These are phyloP conservation scores for maize (Zea mays) DNA, from an alignment of 176 grass and related monocot species.

Conservation along the genomic window Zm-B73-REFERENCE-NAM-5.0 NC_050096.1:281665501-281666000, in stretches of 20 bases:
- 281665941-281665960: no score
- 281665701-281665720: not conserved
- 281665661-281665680: slow-evolving; percentile 56
- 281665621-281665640: slow-evolving; percentile 86
- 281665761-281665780: slow-evolving; percentile 32
- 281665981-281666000: slow-evolving; percentile 30
- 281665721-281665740: slow-evolving; percentile 41
- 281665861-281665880: slow-evolving; percentile 9
- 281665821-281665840: slow-evolving; percentile 26
- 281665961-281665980: slow-evolving; percentile 9
- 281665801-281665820: slow-evolving; percentile 34
- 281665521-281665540: slow-evolving; percentile 53
- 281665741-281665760: slow-evolving; percentile 28
- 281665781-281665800: slow-evolving; percentile 35
- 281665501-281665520: slow-evolving; percentile 95
- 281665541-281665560: slow-evolving; percentile 4
- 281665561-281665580: slow-evolving; percentile 42
- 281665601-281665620: slow-evolving; percentile 72
- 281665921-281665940: not conserved
- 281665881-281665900: not conserved
- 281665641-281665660: slow-evolving; percentile 98
- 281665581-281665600: slow-evolving; percentile 72
- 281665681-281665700: not conserved
- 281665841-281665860: slow-evolving; percentile 3
- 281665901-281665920: not conserved